phyloP scores from a whole-genome alignment of 352 stramenopile species.

The Pythium diclinum region DNA sequence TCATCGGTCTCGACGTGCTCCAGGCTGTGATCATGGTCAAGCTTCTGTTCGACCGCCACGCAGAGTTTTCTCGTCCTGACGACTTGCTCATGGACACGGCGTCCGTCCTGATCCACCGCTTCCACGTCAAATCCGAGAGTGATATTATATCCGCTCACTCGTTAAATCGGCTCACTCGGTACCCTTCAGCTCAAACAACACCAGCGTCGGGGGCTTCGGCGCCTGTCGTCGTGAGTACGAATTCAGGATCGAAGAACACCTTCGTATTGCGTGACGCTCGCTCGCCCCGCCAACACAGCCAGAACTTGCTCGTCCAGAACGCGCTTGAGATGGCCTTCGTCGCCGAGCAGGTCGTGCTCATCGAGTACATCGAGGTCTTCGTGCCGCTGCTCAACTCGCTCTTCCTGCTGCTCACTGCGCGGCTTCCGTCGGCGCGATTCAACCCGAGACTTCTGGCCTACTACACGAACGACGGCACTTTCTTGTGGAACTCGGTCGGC shows the following conservation, averaged over 20 bases:
- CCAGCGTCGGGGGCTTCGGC: neutral
- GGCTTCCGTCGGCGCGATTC: slow-evolving; percentile 7
- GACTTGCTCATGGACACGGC: neutral
- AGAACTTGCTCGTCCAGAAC: slow-evolving; percentile 14
- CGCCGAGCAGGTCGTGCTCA: slow-evolving; percentile 15
- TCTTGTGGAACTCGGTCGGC: neutral
- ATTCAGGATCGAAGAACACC: neutral
- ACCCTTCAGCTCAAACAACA: too few species aligned
- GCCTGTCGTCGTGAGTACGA: too few species aligned
- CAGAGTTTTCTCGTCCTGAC: neutral
- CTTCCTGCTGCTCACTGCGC: slow-evolving; percentile 10
- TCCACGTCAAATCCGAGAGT: neutral
- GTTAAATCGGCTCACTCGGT: neutral
- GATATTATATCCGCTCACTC: neutral
- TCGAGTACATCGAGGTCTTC: slow-evolving; percentile 25
- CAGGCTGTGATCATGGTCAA: slow-evolving; percentile 9
- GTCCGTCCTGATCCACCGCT: neutral
- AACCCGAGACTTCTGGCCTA: slow-evolving; percentile 11
- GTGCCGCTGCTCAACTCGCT: slow-evolving; percentile 20
- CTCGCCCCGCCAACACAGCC: neutral
- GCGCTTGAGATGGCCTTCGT: slow-evolving; percentile 8
- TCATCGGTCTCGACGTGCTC: slow-evolving; percentile 18
- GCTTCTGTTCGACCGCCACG: slow-evolving; percentile 16
- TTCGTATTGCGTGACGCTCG: neutral
- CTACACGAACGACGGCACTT: neutral